Base-by-base conservation (phyloP, 441 rosid genomes). In the Populus hybrid region DNA sequence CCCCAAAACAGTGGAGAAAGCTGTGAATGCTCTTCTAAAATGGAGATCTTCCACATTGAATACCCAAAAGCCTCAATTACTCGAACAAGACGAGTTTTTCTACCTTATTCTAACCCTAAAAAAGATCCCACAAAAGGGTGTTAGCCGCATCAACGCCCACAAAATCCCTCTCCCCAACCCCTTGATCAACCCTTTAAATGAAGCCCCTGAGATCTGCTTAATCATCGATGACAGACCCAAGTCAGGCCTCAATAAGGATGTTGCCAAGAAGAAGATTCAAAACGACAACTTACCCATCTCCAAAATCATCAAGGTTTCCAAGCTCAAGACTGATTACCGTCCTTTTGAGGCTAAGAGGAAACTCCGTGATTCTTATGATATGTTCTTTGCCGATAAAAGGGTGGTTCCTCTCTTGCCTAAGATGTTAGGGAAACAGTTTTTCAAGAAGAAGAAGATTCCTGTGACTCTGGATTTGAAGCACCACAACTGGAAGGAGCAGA, bases 401-500 rank as follows among this genome's bases (percentile, higher is more conserved):
- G 83, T 91, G 40, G 50, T 91, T 46, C 92, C 92, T 1, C 73
- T 93, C 74, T 86, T 95, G 81, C 99, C 99, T 16, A 89, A 89
- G 87, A 78, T 95, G 85, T 69, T 95, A 59, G 99, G 98, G 81
- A 95, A 91, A 88, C 92, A 91, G 28, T 95, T 95, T 77, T 94
- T 89, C 65, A 85, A 81, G 83, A 90, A 84, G 78, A 95, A 88
- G 92, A 95, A 89, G 94, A 84, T 92, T 64, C 99, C 98, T 0
- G 82, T 90, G 35, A 87, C 87, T 18, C 75, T 95, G 36, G 91
- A 95, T 78, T 86, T 95, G 90, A 88, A 79, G 80, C 97, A 95
- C 61, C 88, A 83, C 82, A 92, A 91, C 50, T 95, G 99, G 99
- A 95, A 90, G 85, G 95, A 95, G 88, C 99, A 94, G 89, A 81